Evolutionary conservation across 257 asterid genomes (phyloP).

Genomic region (Nicotiana tomentosiformis): DNA sequence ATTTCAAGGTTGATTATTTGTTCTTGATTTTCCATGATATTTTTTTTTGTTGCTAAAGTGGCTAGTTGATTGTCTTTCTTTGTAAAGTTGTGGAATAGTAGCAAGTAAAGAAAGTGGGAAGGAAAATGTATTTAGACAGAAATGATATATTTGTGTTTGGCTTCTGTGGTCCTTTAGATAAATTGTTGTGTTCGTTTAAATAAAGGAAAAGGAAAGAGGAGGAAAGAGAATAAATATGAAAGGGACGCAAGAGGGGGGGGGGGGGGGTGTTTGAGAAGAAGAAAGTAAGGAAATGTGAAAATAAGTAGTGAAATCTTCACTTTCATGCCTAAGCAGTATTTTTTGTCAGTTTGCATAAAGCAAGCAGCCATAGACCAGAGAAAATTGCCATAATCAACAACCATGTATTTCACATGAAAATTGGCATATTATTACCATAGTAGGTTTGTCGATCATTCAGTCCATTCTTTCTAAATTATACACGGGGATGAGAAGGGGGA

Average conservation of each 20-base stretch:
- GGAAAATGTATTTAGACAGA: conserved; percentile 22
- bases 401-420: not conserved
- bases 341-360: too few relatives aligned
- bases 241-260: not conserved
- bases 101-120: conserved; percentile 14
- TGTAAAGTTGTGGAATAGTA: conserved; percentile 13
- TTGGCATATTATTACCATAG: conserved; percentile 15
- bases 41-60: not conserved
- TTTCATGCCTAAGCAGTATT: too few relatives aligned
- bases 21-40: conserved; percentile 39
- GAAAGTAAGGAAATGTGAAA: not conserved
- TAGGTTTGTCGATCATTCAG: conserved; percentile 9
- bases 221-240: conserved; percentile 13
- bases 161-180: not conserved
- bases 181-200: conserved; percentile 10
- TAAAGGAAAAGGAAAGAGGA: not conserved
- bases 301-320: too few relatives aligned
- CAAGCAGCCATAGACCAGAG: not conserved
- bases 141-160: not conserved
- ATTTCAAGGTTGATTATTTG: not conserved
- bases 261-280: too few relatives aligned
- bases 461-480: not conserved
- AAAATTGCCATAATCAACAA: not conserved
- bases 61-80: not conserved
- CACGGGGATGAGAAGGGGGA: too few relatives aligned